Evolutionary conservation across 495 filamentous ascomycete genomes (phyloP).

Genomic region (Penicillium paxilli): DNA sequence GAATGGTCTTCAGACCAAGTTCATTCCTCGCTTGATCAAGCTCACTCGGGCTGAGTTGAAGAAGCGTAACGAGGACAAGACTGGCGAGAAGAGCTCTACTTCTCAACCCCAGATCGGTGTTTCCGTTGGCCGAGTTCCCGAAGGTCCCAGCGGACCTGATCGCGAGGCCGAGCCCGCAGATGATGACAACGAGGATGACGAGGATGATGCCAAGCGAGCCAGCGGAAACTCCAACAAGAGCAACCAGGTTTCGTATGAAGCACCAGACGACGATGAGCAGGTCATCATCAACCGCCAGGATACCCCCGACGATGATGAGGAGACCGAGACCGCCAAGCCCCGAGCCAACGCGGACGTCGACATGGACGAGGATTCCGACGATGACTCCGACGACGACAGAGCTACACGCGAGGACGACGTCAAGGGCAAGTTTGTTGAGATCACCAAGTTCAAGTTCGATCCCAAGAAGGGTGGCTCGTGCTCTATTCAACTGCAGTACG

Average conservation of each 20-base stretch:
- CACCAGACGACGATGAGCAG: constrained; percentile 88
- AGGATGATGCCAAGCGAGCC: constrained; percentile 82
- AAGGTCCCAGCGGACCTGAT: constrained; percentile 51
- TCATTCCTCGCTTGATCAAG: constrained; percentile 68
- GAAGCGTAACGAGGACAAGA: constrained; percentile 67
- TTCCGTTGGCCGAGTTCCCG: constrained; percentile 68
- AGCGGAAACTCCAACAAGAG: constrained; percentile 70
- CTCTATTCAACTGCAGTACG: constrained; percentile 81
- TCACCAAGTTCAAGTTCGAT: constrained; percentile 80
- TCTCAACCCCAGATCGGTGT: constrained; percentile 81
- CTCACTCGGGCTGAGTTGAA: constrained; percentile 74
- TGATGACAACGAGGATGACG: constrained; percentile 73
- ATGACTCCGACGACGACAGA: constrained; percentile 41
- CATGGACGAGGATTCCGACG: constrained; percentile 35
- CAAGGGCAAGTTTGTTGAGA: constrained; percentile 60
- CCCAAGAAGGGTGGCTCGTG: constrained; percentile 70
- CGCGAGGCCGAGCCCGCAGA: constrained; percentile 65
- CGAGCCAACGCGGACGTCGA: constrained; percentile 22
- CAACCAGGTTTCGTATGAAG: constrained; percentile 86
- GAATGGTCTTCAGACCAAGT: constrained; percentile 72
- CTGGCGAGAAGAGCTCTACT: constrained; percentile 57
- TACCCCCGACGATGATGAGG: constrained; percentile 40
- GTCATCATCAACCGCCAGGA: constrained; percentile 57
- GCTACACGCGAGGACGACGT: constrained; percentile 65
- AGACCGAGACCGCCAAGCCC: constrained; percentile 34